Base-by-base conservation (phyloP, 2,329 filamentous ascomycete genomes). In the Mariannaea elegans region DNA sequence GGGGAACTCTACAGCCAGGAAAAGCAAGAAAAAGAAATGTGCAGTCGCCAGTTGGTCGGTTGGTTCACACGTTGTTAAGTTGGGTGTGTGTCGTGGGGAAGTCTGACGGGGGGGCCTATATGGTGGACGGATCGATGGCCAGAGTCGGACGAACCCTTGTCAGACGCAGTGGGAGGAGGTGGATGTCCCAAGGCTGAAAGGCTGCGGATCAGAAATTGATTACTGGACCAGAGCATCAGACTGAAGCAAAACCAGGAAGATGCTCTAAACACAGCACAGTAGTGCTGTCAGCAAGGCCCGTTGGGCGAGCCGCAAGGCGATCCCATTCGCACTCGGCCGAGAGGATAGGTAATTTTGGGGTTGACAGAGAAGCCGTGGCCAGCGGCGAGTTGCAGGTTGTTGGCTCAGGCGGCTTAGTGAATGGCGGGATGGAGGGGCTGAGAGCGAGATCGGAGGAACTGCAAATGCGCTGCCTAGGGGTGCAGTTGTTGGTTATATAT, bases 101-200 rank as follows among this genome's bases (percentile, higher is more conserved):
- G 32, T 54, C 50, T 45, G 49, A 48, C 49, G 44, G 56, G 55
- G 56, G 47, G 18, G 13, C n/a, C 18, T 52, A 14, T 31, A 23
- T 52, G 55, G 47, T 46, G 27, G 53, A 56, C 41, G 32, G 27
- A 16, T 9, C 21, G 41, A 27, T 44, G 56, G 49, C 32, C 44
- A 59, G 56, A 44, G 49, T 42, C 45, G 38, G 56, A 54, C 44
- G 31, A 59, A 59, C 50, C 56, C 56, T 59, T 38, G 56, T 54
- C 49, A 44, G 44, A 38, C 34, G 38, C 34, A 49, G 34, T n/a
- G 21, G 42, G 42, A 53, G 44, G 44, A 34, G 2, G 34, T 14
- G 39, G 32, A 19, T 24, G 19, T 16, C 23, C 41, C 13, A 24
- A 39, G 36, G 36, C n/a, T 7, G 18, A 6, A 39, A 29, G 24